These are phyloP conservation scores for Gossypium schwendimanii DNA, from an alignment of 441 rosid genomes.

Conservation along the genomic window DNA sequence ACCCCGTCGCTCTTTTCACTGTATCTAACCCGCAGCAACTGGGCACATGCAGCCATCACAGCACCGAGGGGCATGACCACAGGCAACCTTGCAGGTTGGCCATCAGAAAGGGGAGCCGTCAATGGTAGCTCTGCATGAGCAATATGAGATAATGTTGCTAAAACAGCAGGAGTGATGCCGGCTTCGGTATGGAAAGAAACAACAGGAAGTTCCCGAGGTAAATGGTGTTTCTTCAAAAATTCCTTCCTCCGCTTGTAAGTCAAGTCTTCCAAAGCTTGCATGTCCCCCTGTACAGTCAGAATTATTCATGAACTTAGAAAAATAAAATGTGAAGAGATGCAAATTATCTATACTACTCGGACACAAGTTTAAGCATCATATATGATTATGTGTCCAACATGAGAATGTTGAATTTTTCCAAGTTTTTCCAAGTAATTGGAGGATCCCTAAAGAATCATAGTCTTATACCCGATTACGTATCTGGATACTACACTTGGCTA, in stretches of 20 bases:
- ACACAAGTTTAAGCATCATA: neutral
- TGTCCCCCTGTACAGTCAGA: slow-evolving; percentile 54
- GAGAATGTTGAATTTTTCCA: neutral
- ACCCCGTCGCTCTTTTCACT: slow-evolving; percentile 91
- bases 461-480: neutral
- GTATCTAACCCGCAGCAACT: slow-evolving; percentile 65
- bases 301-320: neutral
- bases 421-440: neutral
- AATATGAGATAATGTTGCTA: slow-evolving; percentile 71
- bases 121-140: slow-evolving; percentile 84
- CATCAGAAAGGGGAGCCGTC: slow-evolving; percentile 28
- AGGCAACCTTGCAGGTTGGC: slow-evolving; percentile 59
- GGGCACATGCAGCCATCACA: slow-evolving; percentile 95
- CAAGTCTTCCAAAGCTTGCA: slow-evolving; percentile 87
- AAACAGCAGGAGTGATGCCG: slow-evolving; percentile 62
- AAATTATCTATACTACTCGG: neutral
- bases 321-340: neutral
- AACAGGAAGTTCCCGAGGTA: slow-evolving; percentile 70
- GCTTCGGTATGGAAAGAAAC: slow-evolving; percentile 93
- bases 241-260: slow-evolving; percentile 81
- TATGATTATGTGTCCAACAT: neutral
- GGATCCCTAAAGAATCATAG: neutral
- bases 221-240: slow-evolving; percentile 54
- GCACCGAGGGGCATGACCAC: slow-evolving; percentile 91
- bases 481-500: too few species aligned